These are phyloP conservation scores for Candida arabinofermentans DNA, from an alignment of 805 yeast genomes.

Conservation along the genomic window DNA sequence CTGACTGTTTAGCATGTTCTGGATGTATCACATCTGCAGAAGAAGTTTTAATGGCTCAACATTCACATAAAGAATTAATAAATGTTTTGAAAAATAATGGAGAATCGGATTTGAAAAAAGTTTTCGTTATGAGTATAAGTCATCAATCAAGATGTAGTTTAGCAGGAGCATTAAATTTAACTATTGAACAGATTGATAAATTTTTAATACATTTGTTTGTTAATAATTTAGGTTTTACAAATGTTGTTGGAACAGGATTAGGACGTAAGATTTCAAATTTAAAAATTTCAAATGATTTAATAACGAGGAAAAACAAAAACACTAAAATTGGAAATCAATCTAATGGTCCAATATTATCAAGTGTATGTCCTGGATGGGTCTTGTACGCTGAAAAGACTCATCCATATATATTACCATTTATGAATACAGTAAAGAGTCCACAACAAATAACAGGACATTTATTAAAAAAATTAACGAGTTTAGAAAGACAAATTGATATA, in stretches of 20 bases:
- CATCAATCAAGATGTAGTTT: conserved; percentile 85
- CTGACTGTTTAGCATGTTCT: conserved; percentile 94
- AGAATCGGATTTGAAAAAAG: conserved; percentile 20
- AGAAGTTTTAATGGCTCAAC: conserved; percentile 85
- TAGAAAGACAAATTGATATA: conserved; percentile 27
- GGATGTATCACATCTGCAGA: conserved; percentile 99
- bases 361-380: conserved; percentile 95
- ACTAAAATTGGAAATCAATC: conserved; percentile 5
- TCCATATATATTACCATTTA: conserved; percentile 67
- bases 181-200: conserved; percentile 56
- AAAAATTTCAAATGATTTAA: conserved; percentile 41
- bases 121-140: conserved; percentile 72
- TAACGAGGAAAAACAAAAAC: conserved; percentile 7
- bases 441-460: conserved; percentile 89
- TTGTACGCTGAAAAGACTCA: conserved; percentile 95
- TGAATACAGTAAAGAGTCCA: conserved; percentile 80
- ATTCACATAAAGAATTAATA: conserved; percentile 77
- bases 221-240: conserved; percentile 59
- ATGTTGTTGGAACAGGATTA: conserved; percentile 79
- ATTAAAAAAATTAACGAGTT: conserved; percentile 49
- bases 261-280: conserved; percentile 68
- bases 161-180: conserved; percentile 58
- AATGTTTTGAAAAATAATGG: conserved; percentile 43
- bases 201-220: conserved; percentile 55
- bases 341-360: conserved; percentile 62